Conservation (phyloP, 2,329 filamentous ascomycete genomes). For the Apiospora kogelbergensis region DNA sequence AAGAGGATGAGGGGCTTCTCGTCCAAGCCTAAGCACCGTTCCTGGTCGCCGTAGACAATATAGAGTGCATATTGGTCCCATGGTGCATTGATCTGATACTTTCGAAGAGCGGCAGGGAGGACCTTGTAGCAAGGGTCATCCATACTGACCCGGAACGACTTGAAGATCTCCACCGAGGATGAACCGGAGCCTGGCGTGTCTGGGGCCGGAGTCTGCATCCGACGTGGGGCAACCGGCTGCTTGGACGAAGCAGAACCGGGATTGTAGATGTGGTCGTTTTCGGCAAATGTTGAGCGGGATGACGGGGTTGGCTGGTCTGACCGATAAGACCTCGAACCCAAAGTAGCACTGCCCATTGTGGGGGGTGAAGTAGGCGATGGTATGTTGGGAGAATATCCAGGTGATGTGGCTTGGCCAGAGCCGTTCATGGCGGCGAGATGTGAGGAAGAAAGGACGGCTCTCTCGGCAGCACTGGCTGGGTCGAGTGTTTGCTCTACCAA, state of each 20-base stretch:
- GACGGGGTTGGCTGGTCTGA: constrained; percentile 56
- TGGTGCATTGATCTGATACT: constrained; percentile 97
- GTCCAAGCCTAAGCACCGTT: constrained; percentile 86
- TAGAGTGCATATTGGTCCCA: constrained; percentile 98
- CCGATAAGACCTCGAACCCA: constrained; percentile 62
- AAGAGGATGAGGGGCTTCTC: constrained; percentile 95
- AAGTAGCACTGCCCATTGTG: constrained; percentile 49
- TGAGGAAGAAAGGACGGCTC: constrained; percentile 65
- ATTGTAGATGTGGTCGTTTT: constrained; percentile 44
- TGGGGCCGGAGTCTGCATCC: constrained; percentile 61
- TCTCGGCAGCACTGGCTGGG: constrained; percentile 66
- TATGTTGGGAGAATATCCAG: constrained; percentile 65
- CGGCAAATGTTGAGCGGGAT: constrained; percentile 54
- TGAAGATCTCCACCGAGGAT: constrained; percentile 89
- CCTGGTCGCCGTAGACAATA: constrained; percentile 98
- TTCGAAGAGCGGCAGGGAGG: constrained; percentile 89
- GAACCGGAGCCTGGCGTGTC: constrained; percentile 59
- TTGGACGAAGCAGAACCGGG: constrained; percentile 20
- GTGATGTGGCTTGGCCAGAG: constrained; percentile 52
- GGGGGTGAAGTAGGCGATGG: constrained; percentile 71
- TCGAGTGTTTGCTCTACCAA: constrained; percentile 66
- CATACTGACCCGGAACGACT: constrained; percentile 96
- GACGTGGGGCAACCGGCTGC: constrained; percentile 48
- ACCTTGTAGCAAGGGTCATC: constrained; percentile 98
- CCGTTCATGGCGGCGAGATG: constrained; percentile 72